Evolutionary conservation across 306 rosid species (phyloP), one percentile per base, ranked within the genome.

Genomic region (Prunus dulcis): DNA sequence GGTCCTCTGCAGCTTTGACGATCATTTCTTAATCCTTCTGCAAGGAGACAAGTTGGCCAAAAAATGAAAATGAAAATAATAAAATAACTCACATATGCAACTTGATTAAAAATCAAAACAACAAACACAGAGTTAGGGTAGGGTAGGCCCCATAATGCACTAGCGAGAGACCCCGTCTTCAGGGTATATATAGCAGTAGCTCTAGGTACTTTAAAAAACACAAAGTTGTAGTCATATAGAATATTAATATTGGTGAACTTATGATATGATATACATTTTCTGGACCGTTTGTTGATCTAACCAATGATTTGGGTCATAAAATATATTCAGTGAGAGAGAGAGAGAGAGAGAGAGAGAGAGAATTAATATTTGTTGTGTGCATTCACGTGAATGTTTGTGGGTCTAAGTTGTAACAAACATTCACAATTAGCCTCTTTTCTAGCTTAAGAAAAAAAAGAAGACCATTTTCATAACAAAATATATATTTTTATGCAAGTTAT

Each of bases 381-480:
- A 34, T 34, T 34, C 41, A 34, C 41, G 41, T 34, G 41, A 34
- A 34, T 34, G 41, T 34, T 34, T 5, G 85, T 82, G 79, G 77
- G 86, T 64, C 82, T 74, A 79, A 77, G 73, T 82, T 71, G 77
- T 67, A 76, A 72, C 81, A 78, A 72, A 80, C 84, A 82, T 76
- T 84, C 81, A 76, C 58, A 78, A 72, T 60, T 60, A 67, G 78
- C 77, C 69, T 23, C 67, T 47, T 57, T 58, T 58, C 30, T 58
- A 15, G 4, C 11, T 15, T 62, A 62, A 27, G 11, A 13, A 58
- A 22, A 32, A 32, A 32, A 5, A 5, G 0, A 34, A 34, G 8
- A 6, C 43, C 43, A 34, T 34, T 62, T 3, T 22, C 49, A 18
- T 19, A 64, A 64, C 23, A 60, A 62, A 15, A 25, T 28, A 62